Conservation (phyloP, 2,329 filamentous ascomycete genomes). For the Exophiala spinifera region DNA sequence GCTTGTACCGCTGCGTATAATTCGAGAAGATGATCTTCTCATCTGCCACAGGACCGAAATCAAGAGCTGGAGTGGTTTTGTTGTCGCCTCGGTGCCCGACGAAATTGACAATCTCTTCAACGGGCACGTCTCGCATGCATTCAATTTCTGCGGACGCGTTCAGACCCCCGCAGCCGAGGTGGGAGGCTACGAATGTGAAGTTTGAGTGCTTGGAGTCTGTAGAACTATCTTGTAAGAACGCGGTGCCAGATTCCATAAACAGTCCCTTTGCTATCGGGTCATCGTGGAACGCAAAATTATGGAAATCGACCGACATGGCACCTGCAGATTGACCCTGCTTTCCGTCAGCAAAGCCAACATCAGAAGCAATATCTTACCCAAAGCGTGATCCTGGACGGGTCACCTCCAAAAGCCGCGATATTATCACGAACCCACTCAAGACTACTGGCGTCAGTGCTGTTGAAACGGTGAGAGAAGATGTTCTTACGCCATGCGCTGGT, state of each 20-base stretch:
- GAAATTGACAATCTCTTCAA: conserved; percentile 30
- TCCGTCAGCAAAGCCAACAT: conserved; percentile 27
- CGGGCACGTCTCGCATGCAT: conserved; percentile 33
- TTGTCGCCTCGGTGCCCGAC: conserved; percentile 29
- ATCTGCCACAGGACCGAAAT: conserved; percentile 30
- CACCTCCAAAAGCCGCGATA: conserved; percentile 52
- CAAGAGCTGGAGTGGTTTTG: conserved; percentile 15
- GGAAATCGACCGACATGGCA: conserved; percentile 3
- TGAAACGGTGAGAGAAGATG: not conserved
- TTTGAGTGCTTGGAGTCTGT: conserved; percentile 26
- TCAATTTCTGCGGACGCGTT: conserved; percentile 29
- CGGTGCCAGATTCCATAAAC: conserved; percentile 23
- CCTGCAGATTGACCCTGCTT: conserved; percentile 35
- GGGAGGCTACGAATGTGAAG: conserved; percentile 33
- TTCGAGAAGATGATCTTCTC: conserved; percentile 33
- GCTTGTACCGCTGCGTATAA: conserved; percentile 25
- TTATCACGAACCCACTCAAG: conserved; percentile 53
- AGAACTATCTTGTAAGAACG: conserved; percentile 11
- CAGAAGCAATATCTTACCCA: conserved; percentile 44
- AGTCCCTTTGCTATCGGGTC: conserved; percentile 28
- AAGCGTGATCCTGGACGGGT: conserved; percentile 43
- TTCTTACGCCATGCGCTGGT: conserved; percentile 48
- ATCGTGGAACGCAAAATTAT: conserved; percentile 29
- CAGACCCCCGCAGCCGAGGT: conserved; percentile 30
- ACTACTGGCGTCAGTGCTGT: conserved; percentile 24